Evolutionary conservation across 106 monocot genomes (phyloP).

Genomic region (Gastrodia elata): DNA sequence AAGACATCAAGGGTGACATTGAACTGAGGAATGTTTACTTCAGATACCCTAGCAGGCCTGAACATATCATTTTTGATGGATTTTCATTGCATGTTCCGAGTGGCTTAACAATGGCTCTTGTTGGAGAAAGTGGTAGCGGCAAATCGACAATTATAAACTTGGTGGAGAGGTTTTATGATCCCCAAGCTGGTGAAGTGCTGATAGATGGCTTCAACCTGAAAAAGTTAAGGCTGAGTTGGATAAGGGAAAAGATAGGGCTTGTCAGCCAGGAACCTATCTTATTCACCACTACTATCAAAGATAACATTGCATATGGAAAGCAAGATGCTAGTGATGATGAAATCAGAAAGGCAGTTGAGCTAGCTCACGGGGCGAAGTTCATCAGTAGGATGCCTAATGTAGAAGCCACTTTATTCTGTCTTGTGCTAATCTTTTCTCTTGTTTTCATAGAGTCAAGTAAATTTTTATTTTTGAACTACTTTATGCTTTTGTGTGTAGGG

Average conservation of each 20-base stretch:
- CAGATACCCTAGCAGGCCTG: slow-evolving; percentile 10
- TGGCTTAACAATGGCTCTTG: slow-evolving; percentile 10
- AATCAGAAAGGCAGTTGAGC: slow-evolving; percentile 8
- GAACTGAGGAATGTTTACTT: slow-evolving; percentile 11
- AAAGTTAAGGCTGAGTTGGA: slow-evolving; percentile 12
- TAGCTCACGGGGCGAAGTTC: slow-evolving; percentile 6
- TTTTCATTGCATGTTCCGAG: slow-evolving; percentile 7
- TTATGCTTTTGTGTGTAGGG: too few relatives aligned
- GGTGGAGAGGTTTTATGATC: slow-evolving; percentile 17
- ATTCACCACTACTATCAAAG: slow-evolving; percentile 8
- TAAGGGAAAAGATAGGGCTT: background rate
- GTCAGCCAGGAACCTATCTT: background rate
- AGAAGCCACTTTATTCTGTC: too few relatives aligned
- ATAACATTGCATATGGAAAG: slow-evolving; percentile 18
- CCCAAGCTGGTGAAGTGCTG: slow-evolving; percentile 14
- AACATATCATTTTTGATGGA: slow-evolving; percentile 4
- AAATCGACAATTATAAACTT: slow-evolving; percentile 11
- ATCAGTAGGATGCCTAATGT: background rate
- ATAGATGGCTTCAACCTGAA: background rate
- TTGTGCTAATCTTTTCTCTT: too few relatives aligned
- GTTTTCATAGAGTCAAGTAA: too few relatives aligned
- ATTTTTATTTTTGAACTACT: too few relatives aligned
- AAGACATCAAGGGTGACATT: slow-evolving; percentile 7
- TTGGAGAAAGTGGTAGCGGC: slow-evolving; percentile 18
- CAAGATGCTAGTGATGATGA: slow-evolving; percentile 13